Base-by-base conservation (phyloP, 2,329 filamentous ascomycete genomes). In the Paecilomyces formosus region DNA sequence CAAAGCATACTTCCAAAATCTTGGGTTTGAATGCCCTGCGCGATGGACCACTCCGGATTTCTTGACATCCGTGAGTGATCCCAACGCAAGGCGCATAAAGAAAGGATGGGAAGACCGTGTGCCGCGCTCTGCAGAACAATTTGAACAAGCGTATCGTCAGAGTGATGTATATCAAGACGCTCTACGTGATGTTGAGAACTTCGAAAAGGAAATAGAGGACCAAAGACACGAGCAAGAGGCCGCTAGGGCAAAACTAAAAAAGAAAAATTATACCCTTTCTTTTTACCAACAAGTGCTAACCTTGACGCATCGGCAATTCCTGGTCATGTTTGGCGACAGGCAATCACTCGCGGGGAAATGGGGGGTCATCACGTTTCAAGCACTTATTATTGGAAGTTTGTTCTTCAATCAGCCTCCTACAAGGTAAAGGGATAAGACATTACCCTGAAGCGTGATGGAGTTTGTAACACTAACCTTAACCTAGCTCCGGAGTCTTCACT, bases 41-140 rank as follows among this genome's bases (percentile, higher is more conserved):
- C 82, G 88, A 13, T 85, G 87, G 81, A 91, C 88, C 0, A 87
- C 86, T 0, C 85, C 85, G 3, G 89, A 93, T 70, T 93, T 92
- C 72, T 74, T 92, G 33, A 92, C 89, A 0, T 90, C 87, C 1
- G 86, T 92, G 66, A 90, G 85, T 7, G 83, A 84, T 51, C 76
- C 80, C 1, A 77, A 84, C 57, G 85, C 86, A 60, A 78, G 86
- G 31, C 75, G 82, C 31, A 70, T 85, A 18, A 79, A 78, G 49
- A 68, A 79, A 15, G 85, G 83, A 1, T 86, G 79, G 71, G 82
- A 87, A 66, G 69, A 84, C 62, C 78, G 78, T 3, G 79, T 83
- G 28, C 84, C 85, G 0, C 74, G 81, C 15, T 82, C 80, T 1
- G 73, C 80, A 5, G 78, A 79, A 4, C 79, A 86, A 33, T 85